These are phyloP conservation scores for Pleurotus sapidus DNA, from an alignment of 768 basidiomycete genomes.

Conservation along the genomic window DNA sequence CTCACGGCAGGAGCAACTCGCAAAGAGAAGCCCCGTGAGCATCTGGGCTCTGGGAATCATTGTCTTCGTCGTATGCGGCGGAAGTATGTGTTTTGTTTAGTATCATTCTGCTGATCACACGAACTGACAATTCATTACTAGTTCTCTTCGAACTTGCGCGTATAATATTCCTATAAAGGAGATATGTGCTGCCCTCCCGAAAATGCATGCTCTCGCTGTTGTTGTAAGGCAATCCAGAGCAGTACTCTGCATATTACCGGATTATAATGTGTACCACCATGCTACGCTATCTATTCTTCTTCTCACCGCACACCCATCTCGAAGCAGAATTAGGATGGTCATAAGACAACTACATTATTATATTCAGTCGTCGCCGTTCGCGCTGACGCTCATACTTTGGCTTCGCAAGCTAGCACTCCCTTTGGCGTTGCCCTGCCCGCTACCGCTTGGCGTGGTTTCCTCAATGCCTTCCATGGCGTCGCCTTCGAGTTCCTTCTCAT, in stretches of 20 bases:
- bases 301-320: background rate
- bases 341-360: conserved; percentile 15
- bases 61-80: conserved; percentile 76
- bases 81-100: conserved; percentile 53
- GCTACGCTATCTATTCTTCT: conserved; percentile 4
- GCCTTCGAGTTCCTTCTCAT: conserved; percentile 81
- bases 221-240: conserved; percentile 1
- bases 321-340: background rate
- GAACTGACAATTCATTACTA: conserved; percentile 23
- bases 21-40: conserved; percentile 73
- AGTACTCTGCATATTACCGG: conserved; percentile 1
- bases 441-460: conserved; percentile 25
- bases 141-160: conserved; percentile 73
- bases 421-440: conserved; percentile 25
- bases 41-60: conserved; percentile 73
- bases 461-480: conserved; percentile 80
- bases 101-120: background rate
- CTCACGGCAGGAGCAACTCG: conserved; percentile 68
- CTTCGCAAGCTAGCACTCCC: conserved; percentile 44
- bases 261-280: conserved; percentile 7
- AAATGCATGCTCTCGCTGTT: background rate
- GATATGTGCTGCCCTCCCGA: background rate
- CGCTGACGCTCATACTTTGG: conserved; percentile 63
- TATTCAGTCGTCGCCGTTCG: conserved; percentile 49
- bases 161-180: conserved; percentile 58